phyloP scores from a whole-genome alignment of 2,329 filamentous ascomycete species.

The Dothideomycetes sp. region DNA sequence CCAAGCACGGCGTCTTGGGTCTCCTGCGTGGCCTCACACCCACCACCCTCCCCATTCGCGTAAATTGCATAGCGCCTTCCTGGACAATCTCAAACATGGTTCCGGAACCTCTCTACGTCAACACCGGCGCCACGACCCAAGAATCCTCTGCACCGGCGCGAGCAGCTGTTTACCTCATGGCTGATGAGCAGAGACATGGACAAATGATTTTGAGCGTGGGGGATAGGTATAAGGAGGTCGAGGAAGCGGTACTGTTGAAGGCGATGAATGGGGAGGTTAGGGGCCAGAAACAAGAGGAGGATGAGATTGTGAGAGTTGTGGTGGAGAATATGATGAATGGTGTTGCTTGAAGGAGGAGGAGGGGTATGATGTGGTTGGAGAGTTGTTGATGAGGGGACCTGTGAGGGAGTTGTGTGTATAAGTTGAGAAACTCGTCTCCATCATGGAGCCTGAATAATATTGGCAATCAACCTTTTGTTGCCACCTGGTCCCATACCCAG shows the following conservation, averaged over 20 bases:
- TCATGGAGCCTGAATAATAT: too few species aligned
- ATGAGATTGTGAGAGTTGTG: slow-evolving; percentile 4
- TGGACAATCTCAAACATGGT: slow-evolving; percentile 47
- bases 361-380: too few species aligned
- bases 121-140: slow-evolving; percentile 36
- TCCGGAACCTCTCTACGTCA: slow-evolving; percentile 31
- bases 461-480: too few species aligned
- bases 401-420: too few species aligned
- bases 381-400: too few species aligned
- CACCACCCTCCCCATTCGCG: slow-evolving; percentile 41
- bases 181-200: slow-evolving; percentile 39
- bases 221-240: slow-evolving; percentile 46
- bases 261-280: slow-evolving; percentile 6
- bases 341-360: too few species aligned
- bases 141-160: slow-evolving; percentile 39
- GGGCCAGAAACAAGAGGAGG: slow-evolving; percentile 2
- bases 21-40: slow-evolving; percentile 41
- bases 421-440: too few species aligned
- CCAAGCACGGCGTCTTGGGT: slow-evolving; percentile 49
- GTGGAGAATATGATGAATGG: background rate
- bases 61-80: slow-evolving; percentile 48
- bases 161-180: slow-evolving; percentile 42
- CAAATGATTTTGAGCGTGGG: slow-evolving; percentile 44
- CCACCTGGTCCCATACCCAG: too few species aligned
- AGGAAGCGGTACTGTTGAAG: slow-evolving; percentile 24